Conservation (phyloP, 768 basidiomycete species). For the Exsudoporus frostii region DNA sequence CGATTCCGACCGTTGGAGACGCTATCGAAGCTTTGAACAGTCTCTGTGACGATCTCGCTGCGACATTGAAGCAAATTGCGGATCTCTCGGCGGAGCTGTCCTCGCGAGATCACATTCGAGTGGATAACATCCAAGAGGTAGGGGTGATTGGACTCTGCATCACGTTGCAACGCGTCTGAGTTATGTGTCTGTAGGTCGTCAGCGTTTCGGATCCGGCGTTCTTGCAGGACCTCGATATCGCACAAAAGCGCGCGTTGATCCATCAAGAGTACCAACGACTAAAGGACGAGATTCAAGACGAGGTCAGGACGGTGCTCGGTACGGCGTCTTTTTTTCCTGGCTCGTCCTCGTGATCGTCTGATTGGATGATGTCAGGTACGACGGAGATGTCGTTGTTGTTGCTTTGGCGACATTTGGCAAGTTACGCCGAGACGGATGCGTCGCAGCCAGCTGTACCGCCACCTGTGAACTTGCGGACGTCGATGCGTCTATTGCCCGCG, state of each 20-base stretch:
- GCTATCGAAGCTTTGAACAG: constrained; percentile 63
- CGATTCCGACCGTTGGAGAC: constrained; percentile 74
- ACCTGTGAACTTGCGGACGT: constrained; percentile 38
- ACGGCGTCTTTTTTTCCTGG: background rate
- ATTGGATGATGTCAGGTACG: constrained; percentile 41
- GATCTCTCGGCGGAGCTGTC: constrained; percentile 69
- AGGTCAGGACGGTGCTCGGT: constrained; percentile 59
- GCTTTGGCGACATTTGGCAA: constrained; percentile 75
- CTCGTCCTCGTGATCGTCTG: background rate
- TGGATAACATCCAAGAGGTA: constrained; percentile 73
- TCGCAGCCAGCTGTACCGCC: constrained; percentile 4
- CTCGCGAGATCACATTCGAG: constrained; percentile 64
- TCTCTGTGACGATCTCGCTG: constrained; percentile 58
- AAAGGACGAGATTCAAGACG: constrained; percentile 36
- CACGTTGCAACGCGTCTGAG: background rate
- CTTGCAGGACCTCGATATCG: constrained; percentile 64
- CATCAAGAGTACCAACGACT: constrained; percentile 56
- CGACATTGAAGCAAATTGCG: constrained; percentile 60
- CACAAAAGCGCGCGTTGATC: constrained; percentile 67
- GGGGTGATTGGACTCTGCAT: constrained; percentile 3
- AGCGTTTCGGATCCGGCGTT: constrained; percentile 49
- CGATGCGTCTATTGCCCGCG: constrained; percentile 55
- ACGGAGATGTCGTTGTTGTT: constrained; percentile 78
- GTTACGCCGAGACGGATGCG: constrained; percentile 47
- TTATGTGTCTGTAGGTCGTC: constrained; percentile 40